Evolutionary conservation across 202 grass and related monocot genomes (phyloP).

Genomic region (Saccharum hybrid): DNA sequence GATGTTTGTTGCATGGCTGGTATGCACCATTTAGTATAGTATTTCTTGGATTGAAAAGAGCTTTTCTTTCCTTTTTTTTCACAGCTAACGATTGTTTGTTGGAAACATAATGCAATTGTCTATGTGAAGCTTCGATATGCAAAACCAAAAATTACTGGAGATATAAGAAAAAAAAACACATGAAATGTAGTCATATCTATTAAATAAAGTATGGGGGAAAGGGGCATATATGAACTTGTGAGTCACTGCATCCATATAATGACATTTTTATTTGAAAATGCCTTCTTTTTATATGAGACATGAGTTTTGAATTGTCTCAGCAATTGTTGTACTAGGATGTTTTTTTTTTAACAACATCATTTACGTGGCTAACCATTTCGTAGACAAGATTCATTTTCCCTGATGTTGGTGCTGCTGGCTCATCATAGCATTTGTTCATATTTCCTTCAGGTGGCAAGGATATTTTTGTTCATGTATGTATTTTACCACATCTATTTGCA

Average conservation of each 20-base stretch:
- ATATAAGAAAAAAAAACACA: not conserved
- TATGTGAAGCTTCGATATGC: not conserved
- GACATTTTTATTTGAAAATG: not conserved
- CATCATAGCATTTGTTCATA: conserved; percentile 41
- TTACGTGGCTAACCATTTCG: conserved; percentile 18
- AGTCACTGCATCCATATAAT: not conserved
- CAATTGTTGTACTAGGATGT: not conserved
- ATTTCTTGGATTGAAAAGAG: not conserved
- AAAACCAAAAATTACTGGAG: not conserved
- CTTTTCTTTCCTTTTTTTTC: conserved; percentile 16
- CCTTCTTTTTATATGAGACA: not conserved
- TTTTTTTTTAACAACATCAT: conserved; percentile 4
- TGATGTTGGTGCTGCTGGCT: conserved; percentile 8
- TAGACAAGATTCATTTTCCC: not conserved
- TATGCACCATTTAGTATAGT: conserved; percentile 40
- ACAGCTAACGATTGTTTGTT: not conserved
- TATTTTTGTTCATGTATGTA: conserved; percentile 89
- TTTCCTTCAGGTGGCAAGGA: conserved; percentile 80
- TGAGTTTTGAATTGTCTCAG: not conserved
- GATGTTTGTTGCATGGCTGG: conserved; percentile 92
- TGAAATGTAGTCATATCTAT: not conserved
- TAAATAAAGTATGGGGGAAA: not conserved
- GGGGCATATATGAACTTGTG: not conserved
- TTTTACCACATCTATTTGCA: conserved; percentile 91
- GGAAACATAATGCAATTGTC: conserved; percentile 20